A percentile compares a stretch with the other conserved stretches of the same genome.
Evolutionary conservation across 2,329 filamentous ascomycete species (phyloP).

Genomic region (Aspergillus quadrilineatus): DNA sequence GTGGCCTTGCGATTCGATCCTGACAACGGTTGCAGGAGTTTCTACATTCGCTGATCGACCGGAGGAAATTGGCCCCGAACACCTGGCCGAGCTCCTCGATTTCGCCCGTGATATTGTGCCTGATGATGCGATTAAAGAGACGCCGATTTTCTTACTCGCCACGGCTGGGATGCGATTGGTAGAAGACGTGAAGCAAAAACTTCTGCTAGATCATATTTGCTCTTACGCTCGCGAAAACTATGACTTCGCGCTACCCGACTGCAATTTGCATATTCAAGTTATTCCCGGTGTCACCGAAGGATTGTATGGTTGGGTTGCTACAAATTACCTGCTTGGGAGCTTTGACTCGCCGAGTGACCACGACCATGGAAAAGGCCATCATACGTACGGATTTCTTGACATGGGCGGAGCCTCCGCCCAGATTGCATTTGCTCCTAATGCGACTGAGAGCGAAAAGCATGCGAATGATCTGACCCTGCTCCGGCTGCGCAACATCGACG

Average conservation of each 20-base stretch:
- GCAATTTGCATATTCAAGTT: slow-evolving; percentile 83
- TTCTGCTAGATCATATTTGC: slow-evolving; percentile 76
- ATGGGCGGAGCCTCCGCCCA: slow-evolving; percentile 98
- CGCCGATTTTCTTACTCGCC: slow-evolving; percentile 90
- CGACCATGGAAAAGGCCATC: slow-evolving; percentile 79
- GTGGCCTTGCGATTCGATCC: neutral
- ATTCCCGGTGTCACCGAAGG: slow-evolving; percentile 95
- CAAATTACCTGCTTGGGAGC: slow-evolving; percentile 89
- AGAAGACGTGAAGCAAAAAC: slow-evolving; percentile 67
- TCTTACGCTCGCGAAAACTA: slow-evolving; percentile 75
- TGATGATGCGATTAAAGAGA: slow-evolving; percentile 71
- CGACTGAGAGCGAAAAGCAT: slow-evolving; percentile 85
- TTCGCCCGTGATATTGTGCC: slow-evolving; percentile 81
- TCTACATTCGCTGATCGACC: slow-evolving; percentile 83
- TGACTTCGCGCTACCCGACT: slow-evolving; percentile 84
- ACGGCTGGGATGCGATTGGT: slow-evolving; percentile 93
- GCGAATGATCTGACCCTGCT: slow-evolving; percentile 84
- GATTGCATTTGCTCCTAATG: slow-evolving; percentile 94
- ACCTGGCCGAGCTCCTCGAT: slow-evolving; percentile 74
- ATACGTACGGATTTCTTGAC: slow-evolving; percentile 95
- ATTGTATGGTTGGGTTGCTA: slow-evolving; percentile 94
- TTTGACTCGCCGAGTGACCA: slow-evolving; percentile 77
- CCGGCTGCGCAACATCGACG: slow-evolving; percentile 79
- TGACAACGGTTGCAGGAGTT: slow-evolving; percentile 52
- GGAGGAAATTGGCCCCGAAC: slow-evolving; percentile 73